Evolutionary conservation across 2,329 filamentous ascomycete species (phyloP), one percentile per base, ranked within the genome.

Genomic region (Colletotrichum tamarilloi): DNA sequence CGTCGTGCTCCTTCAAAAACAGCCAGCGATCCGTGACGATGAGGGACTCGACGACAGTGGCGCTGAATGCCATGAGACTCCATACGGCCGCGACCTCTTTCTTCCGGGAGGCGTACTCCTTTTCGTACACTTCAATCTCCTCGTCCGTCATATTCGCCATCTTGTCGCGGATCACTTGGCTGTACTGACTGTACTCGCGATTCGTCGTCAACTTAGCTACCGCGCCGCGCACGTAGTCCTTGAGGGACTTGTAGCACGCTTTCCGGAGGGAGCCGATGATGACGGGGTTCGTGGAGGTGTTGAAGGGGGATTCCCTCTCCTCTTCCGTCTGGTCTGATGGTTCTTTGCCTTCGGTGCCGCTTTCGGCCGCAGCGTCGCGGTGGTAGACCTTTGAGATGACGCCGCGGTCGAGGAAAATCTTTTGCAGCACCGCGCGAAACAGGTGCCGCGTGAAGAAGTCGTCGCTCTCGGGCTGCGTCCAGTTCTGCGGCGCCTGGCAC

Each of bases 51-150:
- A 97, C 92, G 4, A 98, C 93, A 24, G 91, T 91, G 3, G 96
- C 95, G 81, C 95, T 97, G 78, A 98, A 98, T 1, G 97, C 95
- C 96, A 99, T 99, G 78, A 99, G 82, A 77, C 91, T 95, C 97
- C 97, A 99, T 72, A 97, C 90, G 8, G 97, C 89, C 79, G 93
- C 95, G 52, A 99, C 84, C 79, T 98, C 93, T 77, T 95, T 93
- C 84, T 93, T 94, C 67, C 92, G 87, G 52, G 87, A 86, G 35
- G 81, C 81, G 82, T 93, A 98, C 55, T 83, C 80, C 11, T 80
- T 78, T 78, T 94, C 92, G 80, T 98, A 99, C 16, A 77, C 82
- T 11, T 88, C 85, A 60, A 98, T 92, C 75, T 95, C 92, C 52
- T 92, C 92, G 76, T 97, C 94, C 0, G 91, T 93, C 74, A 98